Evolutionary conservation across 2,329 filamentous ascomycete genomes (phyloP).

Genomic region (Trichoderma polysporum): DNA sequence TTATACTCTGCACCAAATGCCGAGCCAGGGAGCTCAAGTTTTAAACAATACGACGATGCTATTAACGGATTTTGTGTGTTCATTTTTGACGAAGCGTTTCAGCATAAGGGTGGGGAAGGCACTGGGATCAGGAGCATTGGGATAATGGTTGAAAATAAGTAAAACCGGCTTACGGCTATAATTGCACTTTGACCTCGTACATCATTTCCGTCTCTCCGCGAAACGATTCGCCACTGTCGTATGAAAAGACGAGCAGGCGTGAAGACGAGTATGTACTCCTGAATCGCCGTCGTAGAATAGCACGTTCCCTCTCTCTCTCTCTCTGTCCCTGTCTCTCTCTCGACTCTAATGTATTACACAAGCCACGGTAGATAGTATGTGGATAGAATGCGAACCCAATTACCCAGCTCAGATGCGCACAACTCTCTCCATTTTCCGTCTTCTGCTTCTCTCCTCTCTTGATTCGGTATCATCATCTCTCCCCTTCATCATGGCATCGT

Average conservation of each 20-base stretch:
- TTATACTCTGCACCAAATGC: conserved; percentile 62
- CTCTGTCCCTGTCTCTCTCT: neutral
- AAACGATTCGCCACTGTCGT: neutral
- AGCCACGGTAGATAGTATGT: conserved; percentile 9
- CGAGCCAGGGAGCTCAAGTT: conserved; percentile 60
- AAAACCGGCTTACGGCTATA: conserved; percentile 10
- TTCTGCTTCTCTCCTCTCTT: neutral
- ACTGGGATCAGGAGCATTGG: conserved; percentile 4
- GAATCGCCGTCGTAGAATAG: conserved; percentile 7
- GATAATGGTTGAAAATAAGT: neutral
- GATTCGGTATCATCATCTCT: neutral
- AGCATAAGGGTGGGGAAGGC: conserved; percentile 5
- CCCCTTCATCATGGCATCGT: neutral
- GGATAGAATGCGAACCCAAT: conserved; percentile 7
- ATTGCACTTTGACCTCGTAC: neutral
- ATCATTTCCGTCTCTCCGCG: neutral
- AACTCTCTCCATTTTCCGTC: neutral
- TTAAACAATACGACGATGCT: conserved; percentile 28
- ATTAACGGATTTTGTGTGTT: conserved; percentile 16
- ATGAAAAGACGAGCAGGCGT: neutral
- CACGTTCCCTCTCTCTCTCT: conserved; percentile 4
- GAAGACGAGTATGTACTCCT: neutral
- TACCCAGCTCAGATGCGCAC: conserved; percentile 1
- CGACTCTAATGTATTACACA: conserved; percentile 17
- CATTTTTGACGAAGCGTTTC: conserved; percentile 15